Percentiles rank a stretch among this genome's conserved stretches.
phyloP scores from a whole-genome alignment of 2,329 filamentous ascomycete species.

The Penicillium sp. region DNA sequence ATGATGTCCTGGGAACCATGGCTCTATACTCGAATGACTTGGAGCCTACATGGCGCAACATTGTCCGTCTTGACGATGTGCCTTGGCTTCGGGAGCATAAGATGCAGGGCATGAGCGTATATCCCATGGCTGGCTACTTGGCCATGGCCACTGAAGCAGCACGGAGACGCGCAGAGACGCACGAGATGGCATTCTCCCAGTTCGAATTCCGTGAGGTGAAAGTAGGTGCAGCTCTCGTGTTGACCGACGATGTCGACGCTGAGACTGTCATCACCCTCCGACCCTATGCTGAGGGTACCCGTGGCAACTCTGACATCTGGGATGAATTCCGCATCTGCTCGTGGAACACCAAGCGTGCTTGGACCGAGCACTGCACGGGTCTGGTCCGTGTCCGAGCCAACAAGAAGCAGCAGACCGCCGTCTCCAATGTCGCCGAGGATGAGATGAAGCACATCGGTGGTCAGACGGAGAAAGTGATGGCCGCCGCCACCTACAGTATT shows the following conservation, averaged over 20 bases:
- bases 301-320: slow-evolving; percentile 31
- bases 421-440: slow-evolving; percentile 13
- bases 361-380: slow-evolving; percentile 29
- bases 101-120: slow-evolving; percentile 32
- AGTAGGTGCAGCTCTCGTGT: slow-evolving; percentile 48
- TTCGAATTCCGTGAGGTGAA: slow-evolving; percentile 51
- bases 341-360: slow-evolving; percentile 25
- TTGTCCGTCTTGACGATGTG: slow-evolving; percentile 24
- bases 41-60: slow-evolving; percentile 29
- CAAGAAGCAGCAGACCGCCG: slow-evolving; percentile 18
- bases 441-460: slow-evolving; percentile 11
- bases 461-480: slow-evolving; percentile 7
- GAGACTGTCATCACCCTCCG: slow-evolving; percentile 52
- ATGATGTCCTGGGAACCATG: slow-evolving; percentile 28
- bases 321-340: slow-evolving; percentile 30
- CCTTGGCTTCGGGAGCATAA: slow-evolving; percentile 31
- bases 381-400: slow-evolving; percentile 24
- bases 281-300: slow-evolving; percentile 39
- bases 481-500: slow-evolving; percentile 24
- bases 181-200: slow-evolving; percentile 37
- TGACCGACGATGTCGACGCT: slow-evolving; percentile 48
- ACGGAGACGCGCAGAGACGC: slow-evolving; percentile 24
- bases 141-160: slow-evolving; percentile 36
- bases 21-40: slow-evolving; percentile 27
- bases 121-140: slow-evolving; percentile 28